A percentile compares a stretch with the other conserved stretches of the same genome.
These are phyloP conservation scores for Phytophthora agathidicida DNA, from an alignment of 352 stramenopile species.

Conservation along the genomic window DNA sequence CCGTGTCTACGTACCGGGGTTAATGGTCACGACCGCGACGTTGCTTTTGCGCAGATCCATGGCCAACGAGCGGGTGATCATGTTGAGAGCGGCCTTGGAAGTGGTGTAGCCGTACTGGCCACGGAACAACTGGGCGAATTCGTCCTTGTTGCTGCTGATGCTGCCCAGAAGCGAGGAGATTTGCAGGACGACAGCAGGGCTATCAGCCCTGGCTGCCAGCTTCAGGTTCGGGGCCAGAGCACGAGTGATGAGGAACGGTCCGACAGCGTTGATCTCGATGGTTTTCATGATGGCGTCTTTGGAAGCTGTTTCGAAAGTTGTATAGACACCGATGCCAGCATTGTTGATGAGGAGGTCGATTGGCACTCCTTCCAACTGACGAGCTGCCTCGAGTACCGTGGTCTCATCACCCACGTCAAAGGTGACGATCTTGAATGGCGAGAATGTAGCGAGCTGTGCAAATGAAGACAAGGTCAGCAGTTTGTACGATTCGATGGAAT, in stretches of 20 bases:
- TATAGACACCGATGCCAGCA: slow-evolving; percentile 1
- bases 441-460: slow-evolving; percentile 4
- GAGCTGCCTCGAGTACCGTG: slow-evolving; percentile 2
- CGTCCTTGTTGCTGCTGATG: slow-evolving; percentile 5
- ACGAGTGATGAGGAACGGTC: slow-evolving; percentile 3
- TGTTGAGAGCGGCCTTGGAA: slow-evolving; percentile 12
- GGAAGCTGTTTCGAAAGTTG: slow-evolving; percentile 1
- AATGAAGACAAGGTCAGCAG: not conserved
- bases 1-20: slow-evolving; percentile 5
- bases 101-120: slow-evolving; percentile 8
- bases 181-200: not conserved
- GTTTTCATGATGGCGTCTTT: slow-evolving; percentile 8
- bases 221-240: slow-evolving; percentile 6
- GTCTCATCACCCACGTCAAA: slow-evolving; percentile 1
- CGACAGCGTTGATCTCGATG: slow-evolving; percentile 11
- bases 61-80: slow-evolving; percentile 7
- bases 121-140: slow-evolving; percentile 7
- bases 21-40: slow-evolving; percentile 1
- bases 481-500: not conserved
- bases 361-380: slow-evolving; percentile 3
- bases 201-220: not conserved
- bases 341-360: slow-evolving; percentile 22
- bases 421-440: slow-evolving; percentile 11
- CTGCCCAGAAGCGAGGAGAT: slow-evolving; percentile 4
- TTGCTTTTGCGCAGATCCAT: slow-evolving; percentile 10